Percentiles rank a stretch among this genome's conserved stretches.
Conservation (phyloP, 2,329 filamentous ascomycete genomes). For the Falciphora oryzae region DNA sequence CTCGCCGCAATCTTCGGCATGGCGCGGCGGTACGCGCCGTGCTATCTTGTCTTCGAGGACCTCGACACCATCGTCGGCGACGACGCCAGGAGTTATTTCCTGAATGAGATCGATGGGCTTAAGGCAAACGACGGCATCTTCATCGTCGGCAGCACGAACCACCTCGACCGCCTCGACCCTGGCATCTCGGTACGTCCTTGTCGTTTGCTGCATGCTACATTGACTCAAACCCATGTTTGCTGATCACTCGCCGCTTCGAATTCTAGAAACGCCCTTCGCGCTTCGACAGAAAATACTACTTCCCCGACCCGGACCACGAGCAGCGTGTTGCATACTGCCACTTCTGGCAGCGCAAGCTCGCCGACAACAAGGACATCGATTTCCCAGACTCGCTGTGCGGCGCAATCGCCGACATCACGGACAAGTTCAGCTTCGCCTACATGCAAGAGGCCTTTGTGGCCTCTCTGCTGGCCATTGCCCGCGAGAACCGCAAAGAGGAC, state of each 20-base stretch:
- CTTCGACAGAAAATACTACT: constrained; percentile 63
- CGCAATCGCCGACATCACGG: constrained; percentile 56
- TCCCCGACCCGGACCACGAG: constrained; percentile 48
- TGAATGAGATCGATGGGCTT: constrained; percentile 68
- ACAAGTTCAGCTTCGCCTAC: constrained; percentile 64
- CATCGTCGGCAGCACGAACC: constrained; percentile 62
- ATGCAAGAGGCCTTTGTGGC: constrained; percentile 66
- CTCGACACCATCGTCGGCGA: constrained; percentile 61
- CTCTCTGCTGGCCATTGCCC: constrained; percentile 53
- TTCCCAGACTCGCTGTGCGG: constrained; percentile 54
- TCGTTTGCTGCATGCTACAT: not conserved
- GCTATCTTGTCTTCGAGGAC: constrained; percentile 58
- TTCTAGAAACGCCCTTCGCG: constrained; percentile 54
- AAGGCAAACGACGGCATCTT: constrained; percentile 65
- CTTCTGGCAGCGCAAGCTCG: constrained; percentile 56
- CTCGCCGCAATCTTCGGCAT: constrained; percentile 50
- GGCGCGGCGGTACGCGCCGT: constrained; percentile 40
- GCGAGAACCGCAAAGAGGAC: constrained; percentile 14
- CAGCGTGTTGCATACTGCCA: constrained; percentile 55
- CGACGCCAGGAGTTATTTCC: constrained; percentile 58
- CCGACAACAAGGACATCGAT: constrained; percentile 49
- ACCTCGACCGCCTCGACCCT: constrained; percentile 60
- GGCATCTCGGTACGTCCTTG: constrained; percentile 46
- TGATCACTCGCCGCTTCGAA: not conserved
- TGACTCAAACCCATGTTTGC: not conserved